phyloP scores from a whole-genome alignment of 768 basidiomycete genomes.

The Russula vinacea region DNA sequence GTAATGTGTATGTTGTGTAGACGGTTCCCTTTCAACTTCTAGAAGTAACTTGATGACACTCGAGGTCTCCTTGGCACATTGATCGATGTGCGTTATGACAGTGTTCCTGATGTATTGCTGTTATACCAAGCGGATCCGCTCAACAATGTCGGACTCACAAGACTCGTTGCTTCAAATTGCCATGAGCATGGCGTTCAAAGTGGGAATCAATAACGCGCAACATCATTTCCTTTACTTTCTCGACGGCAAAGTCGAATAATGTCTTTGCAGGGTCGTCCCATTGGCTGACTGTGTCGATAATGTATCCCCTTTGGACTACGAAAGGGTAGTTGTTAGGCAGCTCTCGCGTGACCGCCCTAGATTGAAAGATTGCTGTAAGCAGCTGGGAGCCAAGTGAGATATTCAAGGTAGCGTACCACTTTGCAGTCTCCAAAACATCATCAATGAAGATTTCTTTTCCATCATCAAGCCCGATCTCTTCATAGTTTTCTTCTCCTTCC shows the following conservation, averaged over 20 bases:
- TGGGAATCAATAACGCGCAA: conserved; percentile 45
- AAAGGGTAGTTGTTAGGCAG: conserved; percentile 67
- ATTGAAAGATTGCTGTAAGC: background rate
- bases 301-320: conserved; percentile 52
- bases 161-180: conserved; percentile 50
- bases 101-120: background rate
- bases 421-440: conserved; percentile 48
- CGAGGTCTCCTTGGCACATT: conserved; percentile 6
- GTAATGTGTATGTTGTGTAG: conserved; percentile 5
- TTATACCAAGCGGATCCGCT: background rate
- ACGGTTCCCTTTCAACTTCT: background rate
- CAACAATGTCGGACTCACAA: conserved; percentile 36
- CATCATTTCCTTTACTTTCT: conserved; percentile 41
- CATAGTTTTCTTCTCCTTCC: conserved; percentile 28
- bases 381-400: background rate
- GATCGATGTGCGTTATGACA: background rate
- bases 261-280: conserved; percentile 50
- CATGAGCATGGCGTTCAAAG: conserved; percentile 53
- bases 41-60: background rate
- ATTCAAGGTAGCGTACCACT: conserved; percentile 40
- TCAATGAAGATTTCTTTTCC: conserved; percentile 45
- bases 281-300: conserved; percentile 43
- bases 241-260: conserved; percentile 45
- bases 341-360: conserved; percentile 69
- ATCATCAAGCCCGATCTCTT: conserved; percentile 8